A percentile compares a stretch with the other conserved stretches of the same genome.
Evolutionary conservation across 2,329 filamentous ascomycete genomes (phyloP).

Genomic region (Clarireedia hainanense): DNA sequence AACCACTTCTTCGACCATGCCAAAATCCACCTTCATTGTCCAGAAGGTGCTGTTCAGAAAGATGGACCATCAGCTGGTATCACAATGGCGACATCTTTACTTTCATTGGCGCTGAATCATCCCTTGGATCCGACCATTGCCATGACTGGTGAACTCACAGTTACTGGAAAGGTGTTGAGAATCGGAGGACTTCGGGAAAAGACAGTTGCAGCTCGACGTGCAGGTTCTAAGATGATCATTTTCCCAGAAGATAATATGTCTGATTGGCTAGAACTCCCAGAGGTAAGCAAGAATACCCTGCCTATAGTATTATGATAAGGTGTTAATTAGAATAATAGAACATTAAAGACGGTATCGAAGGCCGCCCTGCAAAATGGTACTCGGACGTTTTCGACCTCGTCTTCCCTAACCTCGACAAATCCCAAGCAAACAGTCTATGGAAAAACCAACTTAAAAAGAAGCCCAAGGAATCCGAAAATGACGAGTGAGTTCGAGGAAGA

Average conservation of each 20-base stretch:
- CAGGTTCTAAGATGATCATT: constrained; percentile 86
- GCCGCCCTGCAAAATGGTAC: constrained; percentile 89
- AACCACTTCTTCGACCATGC: constrained; percentile 97
- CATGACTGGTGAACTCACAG: constrained; percentile 95
- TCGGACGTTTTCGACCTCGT: constrained; percentile 85
- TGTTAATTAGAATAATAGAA: constrained; percentile 52
- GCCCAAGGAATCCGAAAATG: constrained; percentile 22
- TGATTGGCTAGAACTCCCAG: constrained; percentile 93
- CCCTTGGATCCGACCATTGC: constrained; percentile 79
- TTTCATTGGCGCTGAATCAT: constrained; percentile 75
- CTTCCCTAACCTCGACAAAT: constrained; percentile 72
- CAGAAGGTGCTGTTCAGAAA: constrained; percentile 92
- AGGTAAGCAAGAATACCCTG: constrained; percentile 53
- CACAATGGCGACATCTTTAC: constrained; percentile 91
- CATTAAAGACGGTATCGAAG: constrained; percentile 93
- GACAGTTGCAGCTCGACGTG: constrained; percentile 88
- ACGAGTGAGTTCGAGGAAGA: constrained; percentile 14
- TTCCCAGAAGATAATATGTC: constrained; percentile 94
- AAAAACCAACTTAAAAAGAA: constrained; percentile 28
- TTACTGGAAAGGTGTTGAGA: constrained; percentile 91
- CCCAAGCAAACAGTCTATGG: constrained; percentile 60
- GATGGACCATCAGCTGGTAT: constrained; percentile 91
- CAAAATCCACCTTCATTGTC: constrained; percentile 90
- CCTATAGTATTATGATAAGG: neutral
- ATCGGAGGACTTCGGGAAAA: constrained; percentile 95